Conservation (phyloP, 2,329 filamentous ascomycete species). For the Fusarium xylarioides region DNA sequence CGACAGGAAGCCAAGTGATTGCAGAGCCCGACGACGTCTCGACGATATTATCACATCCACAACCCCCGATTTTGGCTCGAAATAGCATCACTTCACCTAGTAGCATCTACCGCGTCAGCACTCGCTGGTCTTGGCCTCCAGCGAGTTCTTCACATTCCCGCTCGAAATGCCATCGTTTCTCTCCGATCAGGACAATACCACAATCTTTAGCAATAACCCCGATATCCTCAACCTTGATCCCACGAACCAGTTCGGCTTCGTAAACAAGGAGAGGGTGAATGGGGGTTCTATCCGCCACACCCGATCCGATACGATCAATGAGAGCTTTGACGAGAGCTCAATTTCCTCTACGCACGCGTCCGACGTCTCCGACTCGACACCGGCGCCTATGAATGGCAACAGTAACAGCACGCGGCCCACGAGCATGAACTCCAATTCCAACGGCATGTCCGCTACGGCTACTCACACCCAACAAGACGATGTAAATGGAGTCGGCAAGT, state of each 20-base stretch:
- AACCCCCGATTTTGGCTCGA: conserved; percentile 25
- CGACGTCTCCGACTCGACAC: conserved; percentile 57
- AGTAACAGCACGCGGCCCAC: conserved; percentile 54
- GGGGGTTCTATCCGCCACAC: conserved; percentile 51
- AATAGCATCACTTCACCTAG: conserved; percentile 38
- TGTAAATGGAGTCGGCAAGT: conserved; percentile 26
- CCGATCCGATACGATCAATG: conserved; percentile 58
- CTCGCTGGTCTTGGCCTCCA: conserved; percentile 38
- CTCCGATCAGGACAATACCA: conserved; percentile 56
- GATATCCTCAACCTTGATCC: conserved; percentile 57
- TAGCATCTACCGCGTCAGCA: conserved; percentile 38
- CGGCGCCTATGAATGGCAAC: conserved; percentile 55
- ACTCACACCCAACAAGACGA: conserved; percentile 44
- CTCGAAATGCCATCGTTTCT: conserved; percentile 66
- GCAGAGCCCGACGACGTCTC: conserved; percentile 16
- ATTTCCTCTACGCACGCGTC: conserved; percentile 63
- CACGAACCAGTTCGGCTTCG: conserved; percentile 50
- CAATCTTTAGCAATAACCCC: conserved; percentile 53
- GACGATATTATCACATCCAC: conserved; percentile 11
- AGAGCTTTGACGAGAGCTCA: conserved; percentile 64
- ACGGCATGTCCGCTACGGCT: conserved; percentile 58
- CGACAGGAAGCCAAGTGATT: conserved; percentile 11
- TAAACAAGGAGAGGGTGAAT: conserved; percentile 48
- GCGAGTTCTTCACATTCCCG: conserved; percentile 34
- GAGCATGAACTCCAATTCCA: conserved; percentile 68